Evolutionary conservation across 176 grass and related monocot species (phyloP).

Genomic region (Triticum dicoccoides): DNA sequence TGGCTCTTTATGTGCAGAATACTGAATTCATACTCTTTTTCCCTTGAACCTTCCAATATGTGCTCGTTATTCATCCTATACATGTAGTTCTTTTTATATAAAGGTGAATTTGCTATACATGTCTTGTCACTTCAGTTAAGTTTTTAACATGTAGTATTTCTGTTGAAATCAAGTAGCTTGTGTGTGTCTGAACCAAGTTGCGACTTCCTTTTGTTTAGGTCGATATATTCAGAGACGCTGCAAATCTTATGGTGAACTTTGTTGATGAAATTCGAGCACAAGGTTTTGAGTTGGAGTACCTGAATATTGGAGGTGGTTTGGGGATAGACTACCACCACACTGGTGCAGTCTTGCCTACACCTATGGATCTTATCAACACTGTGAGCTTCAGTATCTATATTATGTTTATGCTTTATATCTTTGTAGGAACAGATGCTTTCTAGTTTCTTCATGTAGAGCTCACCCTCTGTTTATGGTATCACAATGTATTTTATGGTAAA

Average conservation of each 20-base stretch:
- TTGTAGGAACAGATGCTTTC: not conserved
- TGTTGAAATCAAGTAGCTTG: constrained; percentile 1
- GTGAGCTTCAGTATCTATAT: constrained; percentile 46
- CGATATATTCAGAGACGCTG: constrained; percentile 99
- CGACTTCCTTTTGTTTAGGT: constrained; percentile 48
- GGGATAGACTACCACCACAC: constrained; percentile 97
- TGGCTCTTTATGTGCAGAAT: not conserved
- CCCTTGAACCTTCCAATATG: not conserved
- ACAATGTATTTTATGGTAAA: not conserved
- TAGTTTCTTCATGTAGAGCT: not conserved
- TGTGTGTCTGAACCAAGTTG: not conserved
- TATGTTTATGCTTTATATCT: constrained; percentile 28
- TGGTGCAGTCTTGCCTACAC: constrained; percentile 68
- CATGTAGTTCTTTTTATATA: not conserved
- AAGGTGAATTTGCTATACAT: not conserved
- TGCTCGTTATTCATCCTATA: not conserved
- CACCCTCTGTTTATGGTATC: not conserved
- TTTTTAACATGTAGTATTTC: not conserved
- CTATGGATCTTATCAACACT: constrained; percentile 93
- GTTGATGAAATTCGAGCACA: constrained; percentile 90
- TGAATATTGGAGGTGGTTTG: constrained; percentile 93
- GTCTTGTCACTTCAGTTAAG: not conserved
- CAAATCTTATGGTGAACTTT: constrained; percentile 86
- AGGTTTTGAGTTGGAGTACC: constrained; percentile 91
- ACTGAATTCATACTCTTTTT: not conserved